Percentiles rank a stretch among this genome's conserved stretches.
Conservation (phyloP, 306 rosid genomes). For the Ochetophila trinervis region DNA sequence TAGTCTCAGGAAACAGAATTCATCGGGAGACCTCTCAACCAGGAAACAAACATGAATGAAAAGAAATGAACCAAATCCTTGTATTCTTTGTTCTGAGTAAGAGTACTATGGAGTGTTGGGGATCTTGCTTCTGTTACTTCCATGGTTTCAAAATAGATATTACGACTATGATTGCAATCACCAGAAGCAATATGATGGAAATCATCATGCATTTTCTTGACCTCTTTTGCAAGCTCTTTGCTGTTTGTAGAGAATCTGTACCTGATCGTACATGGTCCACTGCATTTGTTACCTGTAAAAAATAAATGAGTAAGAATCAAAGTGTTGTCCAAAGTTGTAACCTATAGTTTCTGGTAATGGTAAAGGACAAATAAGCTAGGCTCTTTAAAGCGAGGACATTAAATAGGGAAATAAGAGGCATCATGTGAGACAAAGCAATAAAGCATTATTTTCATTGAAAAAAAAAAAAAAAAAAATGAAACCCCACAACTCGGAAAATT, state of each 20-base stretch:
- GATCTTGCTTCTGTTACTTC: constrained; percentile 39
- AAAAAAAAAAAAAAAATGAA: too few relatives aligned
- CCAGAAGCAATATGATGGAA: constrained; percentile 53
- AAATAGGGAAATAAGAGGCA: too few relatives aligned
- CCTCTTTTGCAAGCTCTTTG: constrained; percentile 69
- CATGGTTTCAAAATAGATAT: constrained; percentile 66
- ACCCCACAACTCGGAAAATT: too few relatives aligned
- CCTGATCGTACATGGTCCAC: constrained; percentile 73
- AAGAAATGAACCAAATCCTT: background rate
- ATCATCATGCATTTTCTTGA: constrained; percentile 94
- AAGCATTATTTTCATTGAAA: too few relatives aligned
- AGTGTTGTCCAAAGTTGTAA: too few relatives aligned
- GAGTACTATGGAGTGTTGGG: background rate
- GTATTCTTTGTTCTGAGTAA: background rate
- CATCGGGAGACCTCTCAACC: background rate
- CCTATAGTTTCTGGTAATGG: too few relatives aligned
- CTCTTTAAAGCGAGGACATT: too few relatives aligned
- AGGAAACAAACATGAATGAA: background rate
- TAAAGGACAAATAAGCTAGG: too few relatives aligned
- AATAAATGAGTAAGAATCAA: background rate
- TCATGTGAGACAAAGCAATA: too few relatives aligned
- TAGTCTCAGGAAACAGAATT: background rate
- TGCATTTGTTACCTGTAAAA: constrained; percentile 72
- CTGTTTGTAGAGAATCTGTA: constrained; percentile 64
- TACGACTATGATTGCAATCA: constrained; percentile 58